Evolutionary conservation across 2,329 filamentous ascomycete species (phyloP).

Genomic region (Aspergillus sp.): DNA sequence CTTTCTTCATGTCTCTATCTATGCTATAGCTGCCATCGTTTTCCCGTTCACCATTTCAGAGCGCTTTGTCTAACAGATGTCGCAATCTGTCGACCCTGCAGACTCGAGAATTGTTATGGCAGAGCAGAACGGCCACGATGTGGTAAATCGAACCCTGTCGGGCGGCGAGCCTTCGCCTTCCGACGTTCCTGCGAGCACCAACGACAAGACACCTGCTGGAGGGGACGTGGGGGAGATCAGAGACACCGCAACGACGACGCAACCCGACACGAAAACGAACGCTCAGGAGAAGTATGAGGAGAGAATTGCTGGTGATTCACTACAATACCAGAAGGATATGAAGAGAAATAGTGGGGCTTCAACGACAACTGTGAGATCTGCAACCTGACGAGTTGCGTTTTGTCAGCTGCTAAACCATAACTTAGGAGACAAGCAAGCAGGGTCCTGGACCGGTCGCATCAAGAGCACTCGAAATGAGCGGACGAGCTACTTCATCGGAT

Average conservation of each 20-base stretch:
- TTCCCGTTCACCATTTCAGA: constrained; percentile 16
- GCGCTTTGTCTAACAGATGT: constrained; percentile 28
- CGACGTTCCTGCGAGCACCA: constrained; percentile 59
- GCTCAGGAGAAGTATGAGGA: constrained; percentile 18
- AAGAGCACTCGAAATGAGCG: constrained; percentile 34
- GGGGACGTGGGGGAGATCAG: constrained; percentile 39
- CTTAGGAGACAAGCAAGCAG: constrained; percentile 25
- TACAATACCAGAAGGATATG: constrained; percentile 14
- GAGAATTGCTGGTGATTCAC: constrained; percentile 11
- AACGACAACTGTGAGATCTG: constrained; percentile 24
- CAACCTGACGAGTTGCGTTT: neutral
- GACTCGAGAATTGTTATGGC: constrained; percentile 61
- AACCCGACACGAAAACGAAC: constrained; percentile 20
- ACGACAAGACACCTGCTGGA: constrained; percentile 48
- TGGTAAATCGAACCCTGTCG: constrained; percentile 65
- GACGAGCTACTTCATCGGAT: constrained; percentile 29
- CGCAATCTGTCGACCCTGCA: constrained; percentile 26
- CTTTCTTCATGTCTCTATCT: constrained; percentile 14
- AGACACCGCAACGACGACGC: constrained; percentile 32
- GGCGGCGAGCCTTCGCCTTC: constrained; percentile 57
- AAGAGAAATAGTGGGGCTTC: constrained; percentile 20
- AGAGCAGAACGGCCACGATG: constrained; percentile 64
- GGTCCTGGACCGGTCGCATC: constrained; percentile 27
- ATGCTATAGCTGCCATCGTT: constrained; percentile 12
- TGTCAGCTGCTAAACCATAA: constrained; percentile 11